Base-by-base conservation (phyloP, 306 rosid genomes). In the Fragaria iinumae region DNA sequence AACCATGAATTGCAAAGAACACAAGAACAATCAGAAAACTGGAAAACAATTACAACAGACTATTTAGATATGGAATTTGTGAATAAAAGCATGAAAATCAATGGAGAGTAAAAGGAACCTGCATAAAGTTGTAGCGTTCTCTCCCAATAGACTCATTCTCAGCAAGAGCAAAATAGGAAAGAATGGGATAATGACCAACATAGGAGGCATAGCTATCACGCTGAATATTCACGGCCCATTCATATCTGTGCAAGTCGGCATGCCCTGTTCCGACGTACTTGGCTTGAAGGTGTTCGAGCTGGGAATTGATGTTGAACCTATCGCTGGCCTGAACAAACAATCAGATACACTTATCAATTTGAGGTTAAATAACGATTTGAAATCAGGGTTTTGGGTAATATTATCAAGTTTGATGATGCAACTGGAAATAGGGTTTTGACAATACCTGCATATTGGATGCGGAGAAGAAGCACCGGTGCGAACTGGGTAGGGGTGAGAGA, bases 191-290 rank as follows among this genome's bases (percentile, higher is more conserved):
- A 76, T 92, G 99, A 1, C 97, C 99, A 64, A 92, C 84, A 71
- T 92, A 95, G 20, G 97, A 92, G 17, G 97, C 97, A 85, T 90
- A 95, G 91, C 97, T 90, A 86, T 95, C 99, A 32, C 99, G 95
- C 67, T 95, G 99, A 85, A 92, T 92, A 77, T 92, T 95, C 80
- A 95, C 96, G 0, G 97, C 97, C 99, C 99, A 95, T 80, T 92
- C 97, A 84, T 90, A 95, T 95, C 98, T 90, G 79, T 86, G 88
- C 83, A 95, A 62, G 76, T 95, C 97, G 8, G 97, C 97, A 75
- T 92, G 98, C 9, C 97, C 98, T 10, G 98, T 95, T 74, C 97
- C 97, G n/a, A 95, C 97, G 70, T 95, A 95, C 85, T 92, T 95
- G 43, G 97, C 97, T 85, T 90, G 97, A 25, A 92, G 97, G 72